Evolutionary conservation across 352 stramenopile genomes (phyloP), one percentile per base, ranked within the genome.

Genomic region (Salisapilia sapeloensis): DNA sequence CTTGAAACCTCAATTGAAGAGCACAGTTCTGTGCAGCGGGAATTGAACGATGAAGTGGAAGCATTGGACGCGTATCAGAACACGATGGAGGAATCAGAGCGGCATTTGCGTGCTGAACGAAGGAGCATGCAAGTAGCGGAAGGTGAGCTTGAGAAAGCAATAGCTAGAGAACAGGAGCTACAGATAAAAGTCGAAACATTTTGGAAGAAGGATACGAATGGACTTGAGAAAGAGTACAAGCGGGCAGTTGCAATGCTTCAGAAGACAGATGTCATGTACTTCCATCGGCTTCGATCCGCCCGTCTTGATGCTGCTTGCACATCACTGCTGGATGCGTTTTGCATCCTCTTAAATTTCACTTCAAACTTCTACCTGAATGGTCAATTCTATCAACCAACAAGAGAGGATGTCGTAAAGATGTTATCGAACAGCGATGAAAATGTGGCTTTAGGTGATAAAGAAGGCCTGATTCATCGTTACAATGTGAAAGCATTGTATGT

Each of bases 341-440:
- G 50, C 4, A 40, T 65, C 9, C 29, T 87, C 12, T 56, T 87
- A 20, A 80, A 69, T 24, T 87, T 84, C 28, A 80, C 65, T 1
- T 64, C 48, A 18, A 87, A 85, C 30, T 60, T 57, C 19, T 71
- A 75, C 28, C 30, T 84, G 6, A 22, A 61, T 2, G 48, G 55
- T 3, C 35, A 59, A 28, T 35, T 40, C 26, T 61, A 56, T 35
- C 49, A 46, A 13, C 72, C 72, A 2, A 70, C 51, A 11, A 50
- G 44, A 14, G 56, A 83, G 10, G 62, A 87, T 42, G 19, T 87
- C 2, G 50, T 79, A 38, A 62, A 56, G 27, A 30, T 87, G 31
- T 51, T 87, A 10, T 80, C 62, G 2, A 85, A 50, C 23, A 84
- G 55, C 42, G 58, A 78, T n/a, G 72, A 87, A 13, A 87, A 87